phyloP scores from a whole-genome alignment of 2,329 filamentous ascomycete genomes.

The Dothistroma pini region DNA sequence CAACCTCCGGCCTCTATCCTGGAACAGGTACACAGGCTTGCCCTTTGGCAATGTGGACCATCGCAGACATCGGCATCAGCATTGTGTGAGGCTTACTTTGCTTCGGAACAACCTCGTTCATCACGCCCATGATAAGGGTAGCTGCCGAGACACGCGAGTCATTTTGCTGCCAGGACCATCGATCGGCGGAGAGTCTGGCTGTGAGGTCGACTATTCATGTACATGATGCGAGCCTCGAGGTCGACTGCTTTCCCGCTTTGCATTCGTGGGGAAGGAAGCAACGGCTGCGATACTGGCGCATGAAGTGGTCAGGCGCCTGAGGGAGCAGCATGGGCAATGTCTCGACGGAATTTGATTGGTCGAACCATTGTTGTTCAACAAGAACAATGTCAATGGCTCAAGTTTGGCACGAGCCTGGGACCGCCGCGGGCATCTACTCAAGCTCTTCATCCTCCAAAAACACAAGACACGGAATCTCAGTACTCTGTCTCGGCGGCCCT shows the following conservation, averaged over 20 bases:
- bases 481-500: constrained; percentile 9
- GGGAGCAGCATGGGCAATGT: no score
- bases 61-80: no score
- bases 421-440: background rate
- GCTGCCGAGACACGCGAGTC: background rate
- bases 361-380: no score
- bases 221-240: background rate
- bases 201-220: background rate
- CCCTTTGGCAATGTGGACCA: background rate
- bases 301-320: background rate
- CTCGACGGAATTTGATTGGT: no score
- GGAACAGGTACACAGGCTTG: no score
- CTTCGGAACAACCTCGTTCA: background rate
- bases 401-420: background rate
- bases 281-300: background rate
- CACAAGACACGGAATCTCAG: constrained; percentile 8
- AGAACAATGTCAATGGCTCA: no score
- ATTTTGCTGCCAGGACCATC: background rate
- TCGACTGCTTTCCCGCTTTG: background rate
- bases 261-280: background rate
- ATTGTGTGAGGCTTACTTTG: background rate
- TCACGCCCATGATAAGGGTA: background rate
- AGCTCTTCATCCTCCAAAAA: constrained; percentile 5
- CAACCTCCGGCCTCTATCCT: no score
- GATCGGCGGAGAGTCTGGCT: background rate